Evolutionary conservation across 2,329 filamentous ascomycete species (phyloP), one percentile per base, ranked within the genome.

Genomic region (Nemania abortiva): DNA sequence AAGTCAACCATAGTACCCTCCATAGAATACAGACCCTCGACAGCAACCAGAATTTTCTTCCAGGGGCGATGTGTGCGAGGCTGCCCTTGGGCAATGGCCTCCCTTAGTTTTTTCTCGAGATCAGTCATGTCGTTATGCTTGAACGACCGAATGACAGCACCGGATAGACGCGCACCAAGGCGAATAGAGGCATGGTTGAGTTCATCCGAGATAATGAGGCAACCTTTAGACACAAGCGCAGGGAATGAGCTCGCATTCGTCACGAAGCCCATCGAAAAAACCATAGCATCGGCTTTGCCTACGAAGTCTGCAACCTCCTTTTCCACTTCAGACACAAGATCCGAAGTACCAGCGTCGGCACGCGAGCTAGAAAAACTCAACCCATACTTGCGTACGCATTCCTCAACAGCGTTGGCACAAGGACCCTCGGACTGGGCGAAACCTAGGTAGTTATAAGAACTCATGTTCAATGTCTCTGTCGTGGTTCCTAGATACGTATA

Each of bases 21-120:
- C 96, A 99, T 99, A 0, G 95, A 98, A 86, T 99, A 99, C 22
- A 99, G 88, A 75, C 96, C 96, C 81, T 99, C 96, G 45, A 99
- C 93, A 45, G 95, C 95, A 53, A 99, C 93, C 60, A 99, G 82
- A 69, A 99, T 98, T 89, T 98, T 99, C 87, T 97, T 98, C 96
- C 96, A 99, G 0, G 96, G 96, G 34, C 96, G 92, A 81, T 99
- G 96, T n/a, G 95, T 99, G 73, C 96, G 92, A 62, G 96, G 96
- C 79, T 99, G 96, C 53, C 96, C 96, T 82, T 98, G 95, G 15
- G 95, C 95, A 78, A 99, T 98, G 73, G 91, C 92, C 79, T 98
- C 95, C 50, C 96, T 92, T 6, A 99, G 89, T 75, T 92, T 90
- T 68, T 88, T 88, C 83, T 99, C 96, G 20, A 99, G 86, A 75